A percentile compares a stretch with the other conserved stretches of the same genome.
phyloP scores from a whole-genome alignment of 192 early-diverging fungal genomes.

The Backusella westeae region DNA sequence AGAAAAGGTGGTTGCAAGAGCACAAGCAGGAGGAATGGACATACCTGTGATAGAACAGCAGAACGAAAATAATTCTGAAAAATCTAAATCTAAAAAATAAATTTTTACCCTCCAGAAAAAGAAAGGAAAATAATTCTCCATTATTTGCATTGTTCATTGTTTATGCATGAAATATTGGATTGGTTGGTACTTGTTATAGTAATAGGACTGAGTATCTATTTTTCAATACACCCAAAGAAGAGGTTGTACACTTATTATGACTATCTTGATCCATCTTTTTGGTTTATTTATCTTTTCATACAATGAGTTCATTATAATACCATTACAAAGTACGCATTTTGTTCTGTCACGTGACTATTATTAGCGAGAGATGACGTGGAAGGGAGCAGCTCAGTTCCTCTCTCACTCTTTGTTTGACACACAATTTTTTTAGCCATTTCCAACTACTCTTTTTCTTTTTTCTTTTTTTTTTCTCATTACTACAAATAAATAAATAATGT shows the following conservation, averaged over 20 bases:
- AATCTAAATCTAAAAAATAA: slow-evolving; percentile 2
- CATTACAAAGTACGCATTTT: not conserved
- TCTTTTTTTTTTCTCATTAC: not conserved
- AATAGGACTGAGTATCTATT: no score
- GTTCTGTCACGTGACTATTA: not conserved
- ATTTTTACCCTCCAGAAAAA: not conserved
- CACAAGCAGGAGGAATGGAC: slow-evolving; percentile 55
- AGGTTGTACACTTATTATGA: no score
- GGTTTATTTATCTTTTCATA: no score
- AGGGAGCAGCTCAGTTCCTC: not conserved
- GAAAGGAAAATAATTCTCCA: not conserved
- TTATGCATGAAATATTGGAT: not conserved
- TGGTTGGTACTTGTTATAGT: no score
- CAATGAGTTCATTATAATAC: no score
- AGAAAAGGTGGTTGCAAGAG: slow-evolving; percentile 63
- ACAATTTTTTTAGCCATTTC: not conserved
- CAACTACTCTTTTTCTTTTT: not conserved
- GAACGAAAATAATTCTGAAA: not conserved
- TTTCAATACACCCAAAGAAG: no score
- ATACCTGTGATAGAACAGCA: slow-evolving; percentile 22
- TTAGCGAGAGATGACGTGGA: not conserved
- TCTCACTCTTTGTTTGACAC: no score
- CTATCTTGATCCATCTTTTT: no score
- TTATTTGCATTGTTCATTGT: not conserved
- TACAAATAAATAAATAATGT: slow-evolving; percentile 11